Conservation (phyloP, 169 alveolate species). For the Perkinsus olseni region DNA sequence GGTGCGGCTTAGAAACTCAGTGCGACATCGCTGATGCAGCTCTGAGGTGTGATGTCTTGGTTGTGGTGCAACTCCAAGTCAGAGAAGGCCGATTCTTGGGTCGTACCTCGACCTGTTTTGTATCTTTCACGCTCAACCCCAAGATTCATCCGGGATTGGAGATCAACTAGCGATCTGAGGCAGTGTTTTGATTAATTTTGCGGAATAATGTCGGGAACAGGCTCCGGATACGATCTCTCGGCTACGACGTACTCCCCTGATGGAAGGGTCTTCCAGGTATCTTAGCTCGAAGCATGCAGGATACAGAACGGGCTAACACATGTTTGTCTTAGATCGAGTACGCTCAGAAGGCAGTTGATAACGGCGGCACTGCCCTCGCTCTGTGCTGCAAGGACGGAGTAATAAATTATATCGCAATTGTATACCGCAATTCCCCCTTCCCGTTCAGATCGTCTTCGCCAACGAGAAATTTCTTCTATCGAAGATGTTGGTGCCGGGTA, state of each 20-base stretch:
- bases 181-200: background rate
- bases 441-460: slow-evolving; percentile 46
- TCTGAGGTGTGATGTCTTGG: too few relatives aligned
- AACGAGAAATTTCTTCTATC: slow-evolving; percentile 67
- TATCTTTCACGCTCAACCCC: background rate
- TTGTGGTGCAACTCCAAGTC: too few relatives aligned
- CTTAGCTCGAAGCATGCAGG: background rate
- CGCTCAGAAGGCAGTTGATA: slow-evolving; percentile 78
- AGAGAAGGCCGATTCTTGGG: background rate
- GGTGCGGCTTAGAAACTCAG: too few relatives aligned
- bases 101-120: background rate
- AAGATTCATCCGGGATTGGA: background rate
- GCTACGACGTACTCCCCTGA: slow-evolving; percentile 68
- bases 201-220: slow-evolving; percentile 22
- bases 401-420: too few relatives aligned
- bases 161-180: too few relatives aligned
- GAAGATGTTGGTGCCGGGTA: slow-evolving; percentile 63
- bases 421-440: too few relatives aligned
- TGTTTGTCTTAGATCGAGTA: slow-evolving; percentile 50
- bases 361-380: slow-evolving; percentile 68
- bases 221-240: slow-evolving; percentile 48
- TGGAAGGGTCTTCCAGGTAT: slow-evolving; percentile 62
- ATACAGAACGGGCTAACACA: background rate
- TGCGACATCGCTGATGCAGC: too few relatives aligned
- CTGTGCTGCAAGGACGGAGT: slow-evolving; percentile 73